Percentiles rank a stretch among this genome's conserved stretches.
phyloP scores from a whole-genome alignment of 805 yeast species.

The Metschnikowia chrysomelidarum region DNA sequence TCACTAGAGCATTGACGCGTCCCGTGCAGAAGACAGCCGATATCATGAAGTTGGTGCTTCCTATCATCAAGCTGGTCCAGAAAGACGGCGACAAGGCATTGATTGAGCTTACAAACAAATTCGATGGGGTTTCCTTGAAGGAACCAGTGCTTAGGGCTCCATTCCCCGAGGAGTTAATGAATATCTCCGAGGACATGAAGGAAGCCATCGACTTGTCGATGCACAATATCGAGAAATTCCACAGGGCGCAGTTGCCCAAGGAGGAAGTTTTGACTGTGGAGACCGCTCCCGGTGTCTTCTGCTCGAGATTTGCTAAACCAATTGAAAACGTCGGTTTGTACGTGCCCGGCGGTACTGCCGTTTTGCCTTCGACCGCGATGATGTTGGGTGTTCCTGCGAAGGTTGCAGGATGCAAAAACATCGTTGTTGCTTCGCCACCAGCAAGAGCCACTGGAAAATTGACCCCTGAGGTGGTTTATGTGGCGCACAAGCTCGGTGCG shows the following conservation, averaged over 20 bases:
- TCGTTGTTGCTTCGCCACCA: conserved; percentile 93
- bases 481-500: conserved; percentile 95
- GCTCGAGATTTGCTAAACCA: conserved; percentile 94
- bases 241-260: conserved; percentile 82
- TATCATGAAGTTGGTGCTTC: conserved; percentile 88
- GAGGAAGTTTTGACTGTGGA: conserved; percentile 75
- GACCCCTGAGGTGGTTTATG: conserved; percentile 96
- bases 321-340: conserved; percentile 93
- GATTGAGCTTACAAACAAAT: conserved; percentile 84
- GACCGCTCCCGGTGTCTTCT: conserved; percentile 89
- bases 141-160: conserved; percentile 86
- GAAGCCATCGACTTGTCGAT: conserved; percentile 87
- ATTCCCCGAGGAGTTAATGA: conserved; percentile 74
- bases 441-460: conserved; percentile 81
- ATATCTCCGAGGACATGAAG: conserved; percentile 69
- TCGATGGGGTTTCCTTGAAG: conserved; percentile 75
- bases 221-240: conserved; percentile 87
- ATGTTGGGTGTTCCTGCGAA: conserved; percentile 98
- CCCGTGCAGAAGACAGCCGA: conserved; percentile 95
- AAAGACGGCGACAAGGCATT: conserved; percentile 81
- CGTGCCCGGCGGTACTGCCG: conserved; percentile 99
- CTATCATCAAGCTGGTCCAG: conserved; percentile 80
- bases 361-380: conserved; percentile 94
- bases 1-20: conserved; percentile 69
- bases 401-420: conserved; percentile 95